Evolutionary conservation across 2,329 filamentous ascomycete species (phyloP), one percentile per base, ranked within the genome.

Genomic region (Diaporthe sp.): DNA sequence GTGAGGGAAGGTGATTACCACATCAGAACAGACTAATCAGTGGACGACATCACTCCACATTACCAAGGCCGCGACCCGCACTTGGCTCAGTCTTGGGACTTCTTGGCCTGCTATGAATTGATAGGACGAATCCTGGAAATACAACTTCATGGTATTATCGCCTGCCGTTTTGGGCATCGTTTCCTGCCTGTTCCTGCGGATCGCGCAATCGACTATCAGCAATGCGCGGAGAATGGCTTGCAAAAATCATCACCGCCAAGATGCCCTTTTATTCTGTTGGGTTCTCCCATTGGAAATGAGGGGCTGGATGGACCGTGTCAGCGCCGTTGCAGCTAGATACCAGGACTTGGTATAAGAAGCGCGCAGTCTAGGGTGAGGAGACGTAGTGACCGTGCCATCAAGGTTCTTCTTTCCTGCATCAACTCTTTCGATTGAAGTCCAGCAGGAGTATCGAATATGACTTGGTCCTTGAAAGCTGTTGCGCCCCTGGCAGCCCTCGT

Each of bases 161-260:
- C 64, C 64, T 67, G 64, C 64, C 64, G 17, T n/a, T 67, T 67
- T 67, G 45, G 64, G 64, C 45, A 50, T 67, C 64, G 64, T 38
- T 28, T 52, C 28, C 22, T 52, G 13, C 64, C 35, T 22, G 22
- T 52, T 25, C 64, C 64, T 67, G 45, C 45, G 50, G 42, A 67
- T 67, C 64, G 45, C 45, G 64, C 64, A 67, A 67, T 67, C 64
- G 64, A 67, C 61, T 67, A 67, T 67, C 61, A 67, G 61, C 61
- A 3, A 28, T 67, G 42, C 42, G 61, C 30, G 45, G 61, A 67
- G 42, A 25, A n/a, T 50, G 28, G 61, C 42, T 10, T 35, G 22
- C 42, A 38, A 52, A 38, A 67, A 52, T 52, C 45, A 38, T 19
- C 30, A 52, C 25, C 30, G 64, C 64, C 64, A 67, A 67, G 64